phyloP scores from a whole-genome alignment of 352 stramenopile genomes.

The Peronosclerospora sorghi region DNA sequence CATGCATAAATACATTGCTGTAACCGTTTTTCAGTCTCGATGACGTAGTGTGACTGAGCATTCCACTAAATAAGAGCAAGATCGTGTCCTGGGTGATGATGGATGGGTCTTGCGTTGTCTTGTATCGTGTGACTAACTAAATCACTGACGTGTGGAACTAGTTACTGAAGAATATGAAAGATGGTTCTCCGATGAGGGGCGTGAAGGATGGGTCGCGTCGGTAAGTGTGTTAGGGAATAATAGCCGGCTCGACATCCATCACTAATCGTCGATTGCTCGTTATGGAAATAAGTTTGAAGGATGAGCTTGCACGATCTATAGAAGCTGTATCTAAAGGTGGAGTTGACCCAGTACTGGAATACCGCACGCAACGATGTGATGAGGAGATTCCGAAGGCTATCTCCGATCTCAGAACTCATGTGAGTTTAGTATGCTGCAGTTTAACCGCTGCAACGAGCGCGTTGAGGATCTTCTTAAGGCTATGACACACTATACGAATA shows the following conservation, averaged over 20 bases:
- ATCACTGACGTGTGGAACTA: constrained; percentile 3
- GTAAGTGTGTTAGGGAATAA: constrained; percentile 10
- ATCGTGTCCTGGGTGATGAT: constrained; percentile 34
- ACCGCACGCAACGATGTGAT: constrained; percentile 42
- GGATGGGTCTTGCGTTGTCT: constrained; percentile 2
- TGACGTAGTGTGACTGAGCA: constrained; percentile 7
- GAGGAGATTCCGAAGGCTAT: not conserved
- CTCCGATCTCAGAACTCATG: not conserved
- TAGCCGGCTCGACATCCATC: not conserved
- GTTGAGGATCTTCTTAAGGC: constrained; percentile 45
- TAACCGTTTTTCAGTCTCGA: constrained; percentile 10
- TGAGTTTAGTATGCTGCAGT: constrained; percentile 1
- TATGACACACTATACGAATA: constrained; percentile 35
- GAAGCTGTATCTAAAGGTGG: constrained; percentile 32
- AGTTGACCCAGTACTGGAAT: constrained; percentile 57
- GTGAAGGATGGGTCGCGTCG: constrained; percentile 68
- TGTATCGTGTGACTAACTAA: not conserved
- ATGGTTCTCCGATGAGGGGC: constrained; percentile 61
- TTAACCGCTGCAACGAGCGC: constrained; percentile 47
- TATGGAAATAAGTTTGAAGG: constrained; percentile 37
- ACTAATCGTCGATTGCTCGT: not conserved
- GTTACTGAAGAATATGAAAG: constrained; percentile 74
- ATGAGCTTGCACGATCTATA: constrained; percentile 58
- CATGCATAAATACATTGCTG: not conserved
- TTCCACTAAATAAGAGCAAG: constrained; percentile 3